Evolutionary conservation across 371 early-diverging fungal species (phyloP), one percentile per base, ranked within the genome.

Genomic region (Mucor irregularis): DNA sequence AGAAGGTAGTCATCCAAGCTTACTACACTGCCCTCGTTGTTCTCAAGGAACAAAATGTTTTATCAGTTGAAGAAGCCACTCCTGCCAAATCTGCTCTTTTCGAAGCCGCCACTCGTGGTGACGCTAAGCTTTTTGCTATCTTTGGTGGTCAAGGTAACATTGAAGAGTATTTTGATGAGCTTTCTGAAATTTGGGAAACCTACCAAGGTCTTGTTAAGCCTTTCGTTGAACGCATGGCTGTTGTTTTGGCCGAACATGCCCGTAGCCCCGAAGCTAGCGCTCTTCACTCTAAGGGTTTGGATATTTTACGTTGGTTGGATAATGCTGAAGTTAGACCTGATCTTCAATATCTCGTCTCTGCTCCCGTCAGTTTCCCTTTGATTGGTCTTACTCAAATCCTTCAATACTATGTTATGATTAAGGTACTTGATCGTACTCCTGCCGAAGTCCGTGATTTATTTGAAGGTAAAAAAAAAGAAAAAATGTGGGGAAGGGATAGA

Each of bases 131-230:
- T 38, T 86, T 94, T 61, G 93, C 93, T 39, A 84, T 95, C 64
- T 96, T 96, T 85, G 97, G 97, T 69, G 97, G 97, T 47, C 97
- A 97, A 80, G 97, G 97, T 70, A 95, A 93, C 67, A 89, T 90
- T 48, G 93, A 94, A 56, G 95, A 93, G 56, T 96, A 93, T 83
- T 94, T 97, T 80, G 91, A 92, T 68, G 97, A 97, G 75, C 77
- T 95, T 26, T 88, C 86, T 21, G 82, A 85, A 57, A 82, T 92
- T 35, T 90, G 86, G 77, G 80, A 76, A 48, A 89, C 92, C 58
- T 95, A 95, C 71, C 85, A 90, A 64, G 84, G 91, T 39, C 65
- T 94, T 43, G 86, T 93, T 10, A 81, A 87, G 63, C 82, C 87
- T 46, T 93, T 90, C 66, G 78, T 95, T 52, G 80, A 86, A 46